phyloP scores from a whole-genome alignment of 805 yeast genomes.

The Suhomyces prunicola region DNA sequence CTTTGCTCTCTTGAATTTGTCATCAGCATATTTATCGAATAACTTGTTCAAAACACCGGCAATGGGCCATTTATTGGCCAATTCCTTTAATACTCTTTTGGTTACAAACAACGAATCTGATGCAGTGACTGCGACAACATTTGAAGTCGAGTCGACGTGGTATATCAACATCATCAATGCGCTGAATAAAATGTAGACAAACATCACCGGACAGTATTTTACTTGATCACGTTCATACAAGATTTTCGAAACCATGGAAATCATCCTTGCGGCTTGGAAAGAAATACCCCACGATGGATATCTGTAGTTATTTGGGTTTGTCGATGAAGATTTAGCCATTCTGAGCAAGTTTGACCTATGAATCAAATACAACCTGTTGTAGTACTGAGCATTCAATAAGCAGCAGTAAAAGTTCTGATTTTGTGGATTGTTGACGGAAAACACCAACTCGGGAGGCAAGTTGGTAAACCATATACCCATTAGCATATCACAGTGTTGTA shows the following conservation, averaged over 20 bases:
- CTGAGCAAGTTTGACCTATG: constrained; percentile 66
- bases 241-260: constrained; percentile 59
- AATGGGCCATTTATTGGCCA: constrained; percentile 37
- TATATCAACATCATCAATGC: constrained; percentile 72
- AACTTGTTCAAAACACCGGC: constrained; percentile 35
- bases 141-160: constrained; percentile 51
- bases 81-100: constrained; percentile 36
- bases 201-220: constrained; percentile 54
- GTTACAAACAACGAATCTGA: constrained; percentile 39
- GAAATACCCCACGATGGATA: constrained; percentile 81
- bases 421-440: constrained; percentile 52
- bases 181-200: constrained; percentile 55
- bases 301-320: constrained; percentile 41
- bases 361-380: constrained; percentile 65
- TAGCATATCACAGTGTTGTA: constrained; percentile 70
- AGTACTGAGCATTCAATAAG: constrained; percentile 64
- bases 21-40: constrained; percentile 42
- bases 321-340: constrained; percentile 41
- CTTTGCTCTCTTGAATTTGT: constrained; percentile 39
- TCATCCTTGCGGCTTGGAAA: constrained; percentile 77
- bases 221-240: constrained; percentile 49
- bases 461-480: constrained; percentile 75
- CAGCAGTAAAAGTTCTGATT: constrained; percentile 58
- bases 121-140: constrained; percentile 41
- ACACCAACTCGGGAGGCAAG: constrained; percentile 60